These are phyloP conservation scores for Calocybe indica DNA, from an alignment of 768 basidiomycete genomes.

Conservation along the genomic window DNA sequence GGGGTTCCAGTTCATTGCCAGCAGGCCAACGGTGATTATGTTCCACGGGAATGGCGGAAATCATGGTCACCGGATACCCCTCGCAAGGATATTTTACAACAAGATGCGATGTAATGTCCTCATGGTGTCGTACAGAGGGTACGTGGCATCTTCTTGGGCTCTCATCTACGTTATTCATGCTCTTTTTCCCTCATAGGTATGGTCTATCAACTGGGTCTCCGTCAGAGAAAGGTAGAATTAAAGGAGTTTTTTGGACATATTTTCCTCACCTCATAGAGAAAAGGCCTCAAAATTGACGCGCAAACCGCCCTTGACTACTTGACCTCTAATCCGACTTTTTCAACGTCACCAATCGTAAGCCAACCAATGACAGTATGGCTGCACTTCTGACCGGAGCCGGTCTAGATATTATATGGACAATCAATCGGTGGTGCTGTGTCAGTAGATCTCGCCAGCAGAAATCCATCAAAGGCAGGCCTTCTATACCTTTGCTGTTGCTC, in stretches of 20 bases:
- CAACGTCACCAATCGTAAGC: constrained; percentile 62
- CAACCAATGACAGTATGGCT: background rate
- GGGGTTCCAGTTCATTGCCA: constrained; percentile 30
- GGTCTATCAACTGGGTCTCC: constrained; percentile 84
- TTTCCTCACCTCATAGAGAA: background rate
- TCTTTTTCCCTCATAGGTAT: constrained; percentile 46
- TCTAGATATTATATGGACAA: constrained; percentile 73
- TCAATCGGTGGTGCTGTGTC: constrained; percentile 92
- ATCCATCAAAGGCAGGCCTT: constrained; percentile 55
- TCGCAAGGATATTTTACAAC: constrained; percentile 76
- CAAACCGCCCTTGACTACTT: constrained; percentile 80
- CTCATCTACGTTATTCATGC: background rate
- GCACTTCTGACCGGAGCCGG: background rate
- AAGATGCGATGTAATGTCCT: constrained; percentile 90
- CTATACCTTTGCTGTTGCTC: background rate
- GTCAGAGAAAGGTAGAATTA: constrained; percentile 65
- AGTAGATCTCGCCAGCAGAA: constrained; percentile 79
- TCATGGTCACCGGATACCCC: constrained; percentile 83
- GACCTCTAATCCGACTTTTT: constrained; percentile 52
- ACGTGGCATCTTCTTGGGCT: constrained; percentile 15
- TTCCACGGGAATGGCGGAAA: constrained; percentile 92
- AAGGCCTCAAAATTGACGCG: constrained; percentile 79
- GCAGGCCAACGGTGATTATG: constrained; percentile 84
- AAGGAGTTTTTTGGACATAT: background rate
- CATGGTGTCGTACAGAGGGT: constrained; percentile 94